Evolutionary conservation across 2,329 filamentous ascomycete genomes (phyloP).

Genomic region (Fonsecaea pugnacius): DNA sequence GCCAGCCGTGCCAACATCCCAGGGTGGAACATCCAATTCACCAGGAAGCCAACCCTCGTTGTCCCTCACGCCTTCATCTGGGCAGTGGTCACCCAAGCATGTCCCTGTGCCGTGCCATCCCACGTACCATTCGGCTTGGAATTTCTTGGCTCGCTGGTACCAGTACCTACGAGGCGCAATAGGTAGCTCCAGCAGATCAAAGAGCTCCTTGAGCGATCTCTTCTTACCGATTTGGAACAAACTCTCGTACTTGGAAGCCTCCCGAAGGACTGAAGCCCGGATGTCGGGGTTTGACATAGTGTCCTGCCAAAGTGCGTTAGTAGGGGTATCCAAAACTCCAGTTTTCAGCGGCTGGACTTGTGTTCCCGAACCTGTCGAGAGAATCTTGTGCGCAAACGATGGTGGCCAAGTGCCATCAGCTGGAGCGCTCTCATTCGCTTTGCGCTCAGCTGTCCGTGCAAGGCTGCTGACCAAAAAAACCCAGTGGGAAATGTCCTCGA

Average conservation of each 20-base stretch:
- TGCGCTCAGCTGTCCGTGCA: slow-evolving; percentile 7
- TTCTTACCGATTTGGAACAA: slow-evolving; percentile 3
- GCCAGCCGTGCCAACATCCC: neutral
- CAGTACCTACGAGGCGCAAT: neutral
- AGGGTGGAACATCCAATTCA: neutral
- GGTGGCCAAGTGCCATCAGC: neutral
- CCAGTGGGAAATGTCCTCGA: slow-evolving; percentile 4
- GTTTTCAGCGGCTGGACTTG: neutral
- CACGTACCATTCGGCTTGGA: neutral
- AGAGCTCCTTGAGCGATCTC: slow-evolving; percentile 3
- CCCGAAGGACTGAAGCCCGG: neutral
- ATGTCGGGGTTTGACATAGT: neutral
- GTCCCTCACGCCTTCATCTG: neutral
- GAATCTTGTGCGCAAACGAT: neutral
- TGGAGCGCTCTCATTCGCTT: neutral
- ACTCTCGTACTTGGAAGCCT: neutral
- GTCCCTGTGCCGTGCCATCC: neutral
- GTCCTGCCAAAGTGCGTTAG: neutral
- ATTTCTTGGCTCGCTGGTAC: neutral
- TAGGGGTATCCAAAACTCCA: neutral
- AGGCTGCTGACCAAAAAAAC: slow-evolving; percentile 4
- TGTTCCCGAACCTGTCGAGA: neutral
- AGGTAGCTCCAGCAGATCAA: slow-evolving; percentile 8
- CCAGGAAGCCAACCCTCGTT: neutral
- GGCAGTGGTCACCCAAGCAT: neutral